Base-by-base conservation (phyloP, 139 green algal species). In the Haematococcus lacustris region DNA sequence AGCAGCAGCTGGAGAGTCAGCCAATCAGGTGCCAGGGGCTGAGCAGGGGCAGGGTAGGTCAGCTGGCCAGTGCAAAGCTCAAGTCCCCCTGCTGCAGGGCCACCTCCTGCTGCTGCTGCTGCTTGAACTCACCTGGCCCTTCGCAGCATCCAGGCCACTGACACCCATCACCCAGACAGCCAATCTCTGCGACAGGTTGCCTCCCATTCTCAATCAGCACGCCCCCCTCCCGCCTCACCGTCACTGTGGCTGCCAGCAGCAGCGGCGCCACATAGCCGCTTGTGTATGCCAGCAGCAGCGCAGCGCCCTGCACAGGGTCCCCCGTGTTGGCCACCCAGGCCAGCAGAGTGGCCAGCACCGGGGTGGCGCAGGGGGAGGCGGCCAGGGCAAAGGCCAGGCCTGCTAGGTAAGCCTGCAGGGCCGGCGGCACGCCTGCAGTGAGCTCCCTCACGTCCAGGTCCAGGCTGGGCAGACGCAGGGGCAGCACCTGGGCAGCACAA, bases 321-420 rank as follows among this genome's bases (percentile, higher is more conserved):
- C 82, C 50, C 3, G 84, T 89, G n/a, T 23, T 30, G 9, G 53
- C 53, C 13, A 64, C 53, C 17, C 17, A 64, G 53, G 23, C 53
- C 53, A 64, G 53, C 53, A 64, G 53, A 35, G 53, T 64, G 4
- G 53, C 53, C 53, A 64, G 53, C 53, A 64, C 53, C 53, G 53
- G 53, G 9, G 53, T 64, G 53, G 77, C 83, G 82, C 82, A 87
- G 3, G 84, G 95, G 28, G 92, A 98, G 3, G 95, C 95, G 34
- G 91, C 95, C 62, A 99, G 86, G 7, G 95, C 95, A 82, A 98
- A 98, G 0, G 85, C 91, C 23, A 93, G 77, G 21, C 95, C 95
- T 50, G 91, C 90, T n/a, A 95, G 71, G 84, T 96, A 98, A 17
- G 94, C 89, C 61, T 92, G 25, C 2, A 68, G 61, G 4, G 61